phyloP scores from a whole-genome alignment of 345 rosid species.

The Dimocarpus longan region DNA sequence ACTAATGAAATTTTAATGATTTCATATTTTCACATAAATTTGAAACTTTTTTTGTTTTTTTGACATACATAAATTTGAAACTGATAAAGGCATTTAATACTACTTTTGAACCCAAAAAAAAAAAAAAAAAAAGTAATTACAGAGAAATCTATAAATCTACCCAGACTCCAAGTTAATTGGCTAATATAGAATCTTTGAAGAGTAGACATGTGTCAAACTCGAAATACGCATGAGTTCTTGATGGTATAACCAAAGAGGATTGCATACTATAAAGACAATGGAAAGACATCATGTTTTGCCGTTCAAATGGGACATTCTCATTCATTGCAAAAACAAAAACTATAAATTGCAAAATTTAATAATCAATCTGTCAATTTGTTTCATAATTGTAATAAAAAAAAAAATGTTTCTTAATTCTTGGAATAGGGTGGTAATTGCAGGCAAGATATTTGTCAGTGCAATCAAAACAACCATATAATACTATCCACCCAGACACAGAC shows the following conservation, averaged over 20 bases:
- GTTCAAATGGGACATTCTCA: background rate
- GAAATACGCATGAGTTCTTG: background rate
- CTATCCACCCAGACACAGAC: background rate
- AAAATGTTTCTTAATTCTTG: background rate
- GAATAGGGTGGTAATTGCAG: conserved; percentile 4
- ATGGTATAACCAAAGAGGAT: background rate
- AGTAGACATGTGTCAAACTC: background rate
- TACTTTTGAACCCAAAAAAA: no score
- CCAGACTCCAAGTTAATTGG: background rate
- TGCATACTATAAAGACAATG: background rate
- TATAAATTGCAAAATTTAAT: background rate
- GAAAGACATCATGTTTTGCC: conserved; percentile 1
- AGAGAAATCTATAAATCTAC: no score
- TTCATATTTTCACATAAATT: no score
- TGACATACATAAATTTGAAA: no score
- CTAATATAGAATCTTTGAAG: conserved; percentile 1
- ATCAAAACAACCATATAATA: background rate
- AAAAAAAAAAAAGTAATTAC: no score
- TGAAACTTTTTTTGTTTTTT: no score
- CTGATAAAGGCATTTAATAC: no score
- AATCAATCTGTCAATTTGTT: no score
- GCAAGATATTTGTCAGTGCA: background rate
- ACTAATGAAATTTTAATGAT: no score
- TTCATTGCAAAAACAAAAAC: background rate
- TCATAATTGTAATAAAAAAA: no score